These are phyloP conservation scores for Beauveria medogensis DNA, from an alignment of 2,329 filamentous ascomycete species.

Conservation along the genomic window DNA sequence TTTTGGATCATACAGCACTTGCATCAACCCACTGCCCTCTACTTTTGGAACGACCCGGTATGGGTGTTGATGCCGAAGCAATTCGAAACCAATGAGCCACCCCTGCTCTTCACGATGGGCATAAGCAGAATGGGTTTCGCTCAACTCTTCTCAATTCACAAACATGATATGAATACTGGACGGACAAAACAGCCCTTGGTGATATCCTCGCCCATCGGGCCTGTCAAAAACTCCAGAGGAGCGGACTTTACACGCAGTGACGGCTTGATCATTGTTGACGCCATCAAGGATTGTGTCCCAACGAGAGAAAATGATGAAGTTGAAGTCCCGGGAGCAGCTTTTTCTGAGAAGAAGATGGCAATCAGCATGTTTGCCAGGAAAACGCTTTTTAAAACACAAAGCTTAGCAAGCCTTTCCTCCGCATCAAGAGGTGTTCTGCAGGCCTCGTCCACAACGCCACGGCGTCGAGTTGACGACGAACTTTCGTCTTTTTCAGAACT, in stretches of 20 bases:
- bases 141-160: neutral
- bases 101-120: neutral
- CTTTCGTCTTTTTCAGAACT: neutral
- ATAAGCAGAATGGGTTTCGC: slow-evolving; percentile 1
- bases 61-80: neutral
- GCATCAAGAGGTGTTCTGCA: neutral
- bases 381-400: slow-evolving; percentile 3
- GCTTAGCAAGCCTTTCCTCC: neutral
- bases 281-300: slow-evolving; percentile 26
- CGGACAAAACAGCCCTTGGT: slow-evolving; percentile 18
- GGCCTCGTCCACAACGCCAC: neutral
- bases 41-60: neutral
- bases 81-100: neutral
- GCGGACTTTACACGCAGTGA: slow-evolving; percentile 27
- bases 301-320: neutral
- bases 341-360: neutral
- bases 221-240: slow-evolving; percentile 29
- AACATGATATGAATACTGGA: slow-evolving; percentile 1
- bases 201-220: slow-evolving; percentile 30
- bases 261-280: slow-evolving; percentile 25
- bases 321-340: neutral
- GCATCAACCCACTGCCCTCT: neutral
- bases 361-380: slow-evolving; percentile 2
- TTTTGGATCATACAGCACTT: slow-evolving; percentile 6
- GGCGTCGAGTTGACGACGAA: neutral